phyloP scores from a whole-genome alignment of 2,329 filamentous ascomycete genomes.

The Colletotrichum camelliae region DNA sequence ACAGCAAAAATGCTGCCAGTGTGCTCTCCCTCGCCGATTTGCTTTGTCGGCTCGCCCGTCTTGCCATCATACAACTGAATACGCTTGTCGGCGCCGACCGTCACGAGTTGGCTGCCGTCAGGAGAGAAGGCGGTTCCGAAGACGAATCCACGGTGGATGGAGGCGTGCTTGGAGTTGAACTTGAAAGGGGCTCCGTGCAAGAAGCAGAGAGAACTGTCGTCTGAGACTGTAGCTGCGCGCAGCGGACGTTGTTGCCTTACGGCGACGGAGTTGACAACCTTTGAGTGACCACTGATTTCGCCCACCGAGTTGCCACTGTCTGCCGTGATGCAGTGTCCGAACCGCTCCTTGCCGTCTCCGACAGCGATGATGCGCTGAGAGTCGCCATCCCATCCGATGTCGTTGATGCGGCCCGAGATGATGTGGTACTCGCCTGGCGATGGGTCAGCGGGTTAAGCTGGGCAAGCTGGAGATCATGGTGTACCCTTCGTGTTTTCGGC shows the following conservation, averaged over 20 bases:
- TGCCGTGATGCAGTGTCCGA: constrained; percentile 91
- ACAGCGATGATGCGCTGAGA: constrained; percentile 96
- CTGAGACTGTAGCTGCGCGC: constrained; percentile 87
- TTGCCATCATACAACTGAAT: constrained; percentile 98
- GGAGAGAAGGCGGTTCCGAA: constrained; percentile 89
- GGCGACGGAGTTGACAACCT: constrained; percentile 88
- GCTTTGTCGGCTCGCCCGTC: constrained; percentile 80
- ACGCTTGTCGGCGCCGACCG: constrained; percentile 87
- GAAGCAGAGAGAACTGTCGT: constrained; percentile 90
- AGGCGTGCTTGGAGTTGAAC: constrained; percentile 83
- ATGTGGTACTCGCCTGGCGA: constrained; percentile 82
- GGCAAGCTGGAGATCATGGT: not conserved
- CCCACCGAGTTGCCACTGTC: constrained; percentile 97
- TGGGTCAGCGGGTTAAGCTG: not conserved
- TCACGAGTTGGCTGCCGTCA: constrained; percentile 81
- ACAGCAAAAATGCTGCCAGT: constrained; percentile 92
- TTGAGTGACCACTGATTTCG: constrained; percentile 90
- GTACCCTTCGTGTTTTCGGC: constrained; percentile 80
- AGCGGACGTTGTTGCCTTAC: constrained; percentile 91
- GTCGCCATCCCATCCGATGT: constrained; percentile 97
- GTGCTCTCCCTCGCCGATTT: constrained; percentile 85
- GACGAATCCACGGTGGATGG: constrained; percentile 86
- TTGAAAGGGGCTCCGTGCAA: constrained; percentile 96
- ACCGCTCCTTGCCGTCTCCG: constrained; percentile 91
- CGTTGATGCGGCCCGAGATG: constrained; percentile 92